phyloP scores from a whole-genome alignment of 2,329 filamentous ascomycete species.

The Nemania serpens region DNA sequence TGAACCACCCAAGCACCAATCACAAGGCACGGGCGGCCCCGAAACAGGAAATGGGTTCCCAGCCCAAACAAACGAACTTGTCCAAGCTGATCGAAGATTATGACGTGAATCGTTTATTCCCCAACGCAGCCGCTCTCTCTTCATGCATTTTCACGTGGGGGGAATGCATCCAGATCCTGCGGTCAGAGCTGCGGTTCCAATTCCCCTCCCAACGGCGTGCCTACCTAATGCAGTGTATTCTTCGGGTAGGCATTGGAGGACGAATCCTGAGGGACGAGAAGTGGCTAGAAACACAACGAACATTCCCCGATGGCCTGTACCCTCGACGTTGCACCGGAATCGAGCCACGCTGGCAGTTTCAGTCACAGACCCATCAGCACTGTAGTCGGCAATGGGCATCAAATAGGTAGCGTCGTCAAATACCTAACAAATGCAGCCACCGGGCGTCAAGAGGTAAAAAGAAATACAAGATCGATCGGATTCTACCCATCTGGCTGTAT shows the following conservation, averaged over 20 bases:
- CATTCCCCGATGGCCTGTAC: background rate
- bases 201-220: background rate
- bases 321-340: background rate
- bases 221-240: too few species aligned
- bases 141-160: conserved; percentile 1
- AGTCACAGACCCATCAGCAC: background rate
- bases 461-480: too few species aligned
- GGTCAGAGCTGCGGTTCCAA: background rate
- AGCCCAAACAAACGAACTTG: background rate
- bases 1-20: background rate
- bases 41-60: conserved; percentile 12
- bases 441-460: too few species aligned
- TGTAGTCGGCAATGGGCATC: too few species aligned
- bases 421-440: too few species aligned
- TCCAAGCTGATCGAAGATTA: conserved; percentile 23
- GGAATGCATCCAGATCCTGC: background rate
- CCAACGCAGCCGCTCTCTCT: background rate
- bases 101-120: conserved; percentile 22
- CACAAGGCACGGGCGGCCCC: background rate
- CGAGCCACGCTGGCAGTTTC: background rate
- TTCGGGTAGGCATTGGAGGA: too few species aligned
- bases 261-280: background rate
- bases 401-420: too few species aligned
- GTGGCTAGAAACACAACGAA: background rate
- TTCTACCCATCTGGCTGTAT: too few species aligned